These are phyloP conservation scores for Musa troglodytarum DNA, from an alignment of 176 grass and related monocot species.

Conservation along the genomic window DNA sequence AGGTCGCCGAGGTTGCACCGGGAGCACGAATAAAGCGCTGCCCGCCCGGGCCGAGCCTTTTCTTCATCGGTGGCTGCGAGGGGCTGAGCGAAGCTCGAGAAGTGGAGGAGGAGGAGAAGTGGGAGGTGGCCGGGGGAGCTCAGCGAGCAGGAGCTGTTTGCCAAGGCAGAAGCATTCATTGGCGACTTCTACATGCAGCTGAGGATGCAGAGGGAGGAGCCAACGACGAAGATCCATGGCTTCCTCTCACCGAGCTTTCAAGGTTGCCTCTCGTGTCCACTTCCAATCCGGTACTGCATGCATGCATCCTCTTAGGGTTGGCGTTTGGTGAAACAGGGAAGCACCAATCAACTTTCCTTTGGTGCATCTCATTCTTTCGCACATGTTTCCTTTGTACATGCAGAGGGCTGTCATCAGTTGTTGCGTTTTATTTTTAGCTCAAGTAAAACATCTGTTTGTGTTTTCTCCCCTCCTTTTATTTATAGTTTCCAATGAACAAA, in stretches of 20 bases:
- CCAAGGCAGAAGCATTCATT: conserved; percentile 55
- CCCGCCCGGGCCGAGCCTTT: conserved; percentile 47
- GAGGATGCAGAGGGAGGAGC: conserved; percentile 60
- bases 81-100: conserved; percentile 15
- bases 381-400: too few species aligned
- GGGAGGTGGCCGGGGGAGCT: conserved; percentile 9
- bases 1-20: background rate
- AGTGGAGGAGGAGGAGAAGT: conserved; percentile 6
- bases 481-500: too few species aligned
- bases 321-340: too few species aligned
- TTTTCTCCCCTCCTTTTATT: too few species aligned
- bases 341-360: too few species aligned
- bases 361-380: too few species aligned
- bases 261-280: background rate
- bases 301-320: too few species aligned
- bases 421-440: too few species aligned
- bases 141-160: conserved; percentile 51
- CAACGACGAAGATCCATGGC: conserved; percentile 57
- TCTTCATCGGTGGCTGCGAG: conserved; percentile 41
- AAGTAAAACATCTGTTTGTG: too few species aligned
- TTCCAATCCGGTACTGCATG: background rate
- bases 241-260: conserved; percentile 17
- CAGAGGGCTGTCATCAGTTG: too few species aligned
- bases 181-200: conserved; percentile 58
- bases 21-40: conserved; percentile 33